A percentile compares a stretch with the other conserved stretches of the same genome.
Evolutionary conservation across 2,329 filamentous ascomycete genomes (phyloP).

Genomic region (Colletotrichum liaoningense): DNA sequence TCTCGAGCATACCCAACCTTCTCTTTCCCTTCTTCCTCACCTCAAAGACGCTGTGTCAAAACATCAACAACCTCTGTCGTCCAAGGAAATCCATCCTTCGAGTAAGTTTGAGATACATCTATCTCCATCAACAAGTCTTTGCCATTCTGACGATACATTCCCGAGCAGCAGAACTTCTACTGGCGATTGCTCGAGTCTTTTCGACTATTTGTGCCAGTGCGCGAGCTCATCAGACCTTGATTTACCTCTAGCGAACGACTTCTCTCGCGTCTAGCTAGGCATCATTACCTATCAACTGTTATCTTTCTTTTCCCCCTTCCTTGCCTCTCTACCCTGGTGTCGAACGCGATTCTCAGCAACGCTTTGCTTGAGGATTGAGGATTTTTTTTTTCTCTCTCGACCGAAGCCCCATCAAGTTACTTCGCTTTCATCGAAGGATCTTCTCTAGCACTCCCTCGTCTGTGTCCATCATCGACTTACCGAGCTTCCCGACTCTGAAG

Average conservation of each 20-base stretch:
- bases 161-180: background rate
- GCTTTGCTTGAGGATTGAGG: background rate
- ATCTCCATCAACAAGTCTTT: background rate
- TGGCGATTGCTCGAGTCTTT: background rate
- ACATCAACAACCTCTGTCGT: background rate
- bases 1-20: background rate
- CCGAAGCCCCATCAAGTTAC: background rate
- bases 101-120: background rate
- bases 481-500: background rate
- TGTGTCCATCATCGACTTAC: background rate
- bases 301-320: background rate
- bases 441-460: background rate
- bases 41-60: background rate
- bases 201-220: background rate
- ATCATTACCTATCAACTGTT: background rate
- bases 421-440: background rate
- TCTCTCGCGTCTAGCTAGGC: background rate
- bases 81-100: background rate
- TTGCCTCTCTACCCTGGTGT: background rate
- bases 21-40: background rate
- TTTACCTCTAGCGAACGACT: background rate
- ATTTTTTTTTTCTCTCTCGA: background rate
- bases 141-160: background rate
- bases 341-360: background rate
- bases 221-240: background rate